Base-by-base conservation (phyloP, 257 asterid genomes). In the Lantana camara region DNA sequence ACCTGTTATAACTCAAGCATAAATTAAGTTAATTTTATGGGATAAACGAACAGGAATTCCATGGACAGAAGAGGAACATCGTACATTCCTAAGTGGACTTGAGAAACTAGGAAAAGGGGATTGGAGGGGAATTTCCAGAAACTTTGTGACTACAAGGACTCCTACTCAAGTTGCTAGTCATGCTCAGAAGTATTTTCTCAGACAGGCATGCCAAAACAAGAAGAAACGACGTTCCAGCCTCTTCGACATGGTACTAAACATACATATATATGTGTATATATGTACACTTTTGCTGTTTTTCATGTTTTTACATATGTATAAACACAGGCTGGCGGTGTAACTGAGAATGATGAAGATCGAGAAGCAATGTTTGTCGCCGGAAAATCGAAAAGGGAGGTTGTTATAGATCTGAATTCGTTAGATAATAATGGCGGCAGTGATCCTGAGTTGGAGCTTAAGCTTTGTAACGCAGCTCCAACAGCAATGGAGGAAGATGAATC, bases 151-250 rank as follows among this genome's bases (percentile, higher is more conserved):
- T 6, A 70, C 90, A 2, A 76, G 96, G 20, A 85, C 94, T 37
- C 97, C 97, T 1, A 89, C 95, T 13, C 97, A 86, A 77, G 90
- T 85, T 40, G 96, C 96, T 0, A 89, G 96, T 38, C 96, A 86
- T 73, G 96, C 96, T 63, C 97, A 86, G 37, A 89, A 89, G 53
- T 87, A 87, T 62, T 87, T 87, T 66, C 84, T 87, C 53, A 75
- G 97, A 10, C 90, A 57, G 30, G 74, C 80, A 14, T 63, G 63
- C 74, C 64, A 76, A 58, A 60, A 64, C 40, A 83, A 83, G 69
- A 82, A 82, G 37, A 83, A 79, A 48, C 82, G 83, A 0, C 94
- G 94, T 10, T 81, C 94, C 21, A 86, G 97, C 77, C 94, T 90
- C 38, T 90, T 87, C 64, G 91, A 90, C 78, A 77, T 86, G 95